Conservation (phyloP, 2,329 filamentous ascomycete genomes). For the Xylaria arbuscula region DNA sequence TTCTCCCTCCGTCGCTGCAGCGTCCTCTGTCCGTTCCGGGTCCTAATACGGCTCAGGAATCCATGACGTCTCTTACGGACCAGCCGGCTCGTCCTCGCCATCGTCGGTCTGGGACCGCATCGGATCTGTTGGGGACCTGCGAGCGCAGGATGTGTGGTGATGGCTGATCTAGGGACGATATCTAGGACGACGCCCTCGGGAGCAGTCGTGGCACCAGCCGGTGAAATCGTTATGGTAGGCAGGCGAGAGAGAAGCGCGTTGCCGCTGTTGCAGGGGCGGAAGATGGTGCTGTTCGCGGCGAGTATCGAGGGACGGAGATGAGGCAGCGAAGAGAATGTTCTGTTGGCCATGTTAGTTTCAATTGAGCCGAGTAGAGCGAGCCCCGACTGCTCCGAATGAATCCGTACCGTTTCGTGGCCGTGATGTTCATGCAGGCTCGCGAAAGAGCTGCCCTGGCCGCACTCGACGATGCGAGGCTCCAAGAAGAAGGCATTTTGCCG, state of each 20-base stretch:
- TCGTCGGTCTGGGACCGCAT: constrained; percentile 68
- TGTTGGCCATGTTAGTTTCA: constrained; percentile 40
- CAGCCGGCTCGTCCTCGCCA: constrained; percentile 65
- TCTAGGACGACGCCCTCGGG: constrained; percentile 51
- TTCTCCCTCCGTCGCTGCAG: constrained; percentile 64
- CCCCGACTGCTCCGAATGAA: neutral
- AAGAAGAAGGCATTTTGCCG: constrained; percentile 30
- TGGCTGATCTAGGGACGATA: constrained; percentile 58
- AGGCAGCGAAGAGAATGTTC: constrained; percentile 62
- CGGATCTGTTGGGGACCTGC: constrained; percentile 61
- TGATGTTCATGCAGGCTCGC: constrained; percentile 29
- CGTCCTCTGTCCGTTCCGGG: constrained; percentile 64
- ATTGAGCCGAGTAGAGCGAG: neutral
- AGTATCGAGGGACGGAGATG: constrained; percentile 61
- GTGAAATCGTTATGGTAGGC: constrained; percentile 34
- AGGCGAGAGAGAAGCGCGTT: constrained; percentile 44
- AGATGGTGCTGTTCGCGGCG: constrained; percentile 45
- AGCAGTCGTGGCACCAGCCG: constrained; percentile 28
- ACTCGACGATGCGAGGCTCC: constrained; percentile 27
- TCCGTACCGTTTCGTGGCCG: constrained; percentile 33
- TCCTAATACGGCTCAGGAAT: constrained; percentile 63
- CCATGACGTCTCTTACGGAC: constrained; percentile 70
- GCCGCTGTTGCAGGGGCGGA: constrained; percentile 47
- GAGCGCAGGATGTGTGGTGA: constrained; percentile 66
- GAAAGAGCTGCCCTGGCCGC: constrained; percentile 33